Base-by-base conservation (phyloP, 1,284 basidiomycete genomes). In the Sutorius eximius region DNA sequence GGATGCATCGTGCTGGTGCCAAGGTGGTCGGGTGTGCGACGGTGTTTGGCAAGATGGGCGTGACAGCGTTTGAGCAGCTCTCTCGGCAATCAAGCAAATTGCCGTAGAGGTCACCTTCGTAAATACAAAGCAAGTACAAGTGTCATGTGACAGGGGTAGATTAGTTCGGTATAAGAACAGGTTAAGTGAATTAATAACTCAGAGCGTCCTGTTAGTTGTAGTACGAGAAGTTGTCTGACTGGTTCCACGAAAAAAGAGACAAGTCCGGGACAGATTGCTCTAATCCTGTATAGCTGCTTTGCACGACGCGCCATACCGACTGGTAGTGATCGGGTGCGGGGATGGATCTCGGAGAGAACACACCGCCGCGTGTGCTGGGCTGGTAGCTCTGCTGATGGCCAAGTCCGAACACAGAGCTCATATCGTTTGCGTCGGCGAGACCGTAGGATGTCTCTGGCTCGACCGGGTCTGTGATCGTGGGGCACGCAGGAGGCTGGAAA, bases 1-100 rank as follows among this genome's bases (percentile, higher is more conserved):
- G 91, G 52, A 92, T 92, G 88, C 71, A 73, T 18, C 74, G 74
- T 37, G 89, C 83, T 11, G 91, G 91, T 5, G 91, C 90, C 11
- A 70, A 72, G 38, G 80, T 84, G 1, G 85, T 93, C 13, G 91
- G 81, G 8, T 85, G 85, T 66, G 90, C 91, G 18, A 91, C 89
- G 5, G 69, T 87, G 27, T 74, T 92, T 38, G 90, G 89, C 2
- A 76, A 76, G 52, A 72, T 85, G 53, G 90, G 90, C 1, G 77
- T 87, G 2, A 68, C 68, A 37, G 84, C 83, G 8, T 92, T 93
- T 62, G 78, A 84, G 66, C 74, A 75, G 36, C 66, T 88, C 52
- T 45, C 52, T 51, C 40, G 41, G 15, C 29, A 47, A 24, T 40
- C 51, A n/a, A 40, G 55, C 30, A 43, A 41, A 38, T 24, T 24